phyloP scores from a whole-genome alignment of 768 basidiomycete species.

The Hericium erinaceus region DNA sequence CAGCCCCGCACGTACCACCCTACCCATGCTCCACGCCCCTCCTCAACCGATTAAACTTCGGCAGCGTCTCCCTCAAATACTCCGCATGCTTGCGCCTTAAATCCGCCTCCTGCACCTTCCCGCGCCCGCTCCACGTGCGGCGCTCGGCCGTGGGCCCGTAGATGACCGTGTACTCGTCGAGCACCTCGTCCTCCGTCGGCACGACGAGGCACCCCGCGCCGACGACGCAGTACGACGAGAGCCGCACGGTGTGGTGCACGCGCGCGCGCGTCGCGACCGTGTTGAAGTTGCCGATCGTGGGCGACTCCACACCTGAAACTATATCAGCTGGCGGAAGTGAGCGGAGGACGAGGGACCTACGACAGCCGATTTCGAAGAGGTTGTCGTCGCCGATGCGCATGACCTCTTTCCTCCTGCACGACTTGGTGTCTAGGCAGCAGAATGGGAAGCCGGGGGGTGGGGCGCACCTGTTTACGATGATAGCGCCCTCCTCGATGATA shows the following conservation, averaged over 20 bases:
- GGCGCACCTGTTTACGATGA: constrained; percentile 77
- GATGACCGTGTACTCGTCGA: constrained; percentile 78
- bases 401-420: constrained; percentile 56
- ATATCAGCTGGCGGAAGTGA: neutral
- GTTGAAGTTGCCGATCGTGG: constrained; percentile 77
- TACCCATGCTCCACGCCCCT: constrained; percentile 10
- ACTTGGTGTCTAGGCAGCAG: neutral
- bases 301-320: constrained; percentile 71
- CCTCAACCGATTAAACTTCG: constrained; percentile 72
- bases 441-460: neutral
- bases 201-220: constrained; percentile 75
- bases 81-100: constrained; percentile 82
- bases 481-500: constrained; percentile 85
- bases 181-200: constrained; percentile 65
- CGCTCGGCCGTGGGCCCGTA: constrained; percentile 72
- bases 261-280: constrained; percentile 78
- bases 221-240: constrained; percentile 74
- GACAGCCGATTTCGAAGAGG: constrained; percentile 88
- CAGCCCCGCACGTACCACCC: neutral
- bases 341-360: constrained; percentile 37
- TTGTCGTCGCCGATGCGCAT: constrained; percentile 95
- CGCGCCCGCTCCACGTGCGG: constrained; percentile 78
- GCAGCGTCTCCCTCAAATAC: constrained; percentile 85
- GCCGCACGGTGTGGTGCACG: constrained; percentile 73
- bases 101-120: constrained; percentile 75